A percentile compares a stretch with the other conserved stretches of the same genome.
Conservation (phyloP, 2,329 filamentous ascomycete genomes). For the Fusarium decemcellulare region DNA sequence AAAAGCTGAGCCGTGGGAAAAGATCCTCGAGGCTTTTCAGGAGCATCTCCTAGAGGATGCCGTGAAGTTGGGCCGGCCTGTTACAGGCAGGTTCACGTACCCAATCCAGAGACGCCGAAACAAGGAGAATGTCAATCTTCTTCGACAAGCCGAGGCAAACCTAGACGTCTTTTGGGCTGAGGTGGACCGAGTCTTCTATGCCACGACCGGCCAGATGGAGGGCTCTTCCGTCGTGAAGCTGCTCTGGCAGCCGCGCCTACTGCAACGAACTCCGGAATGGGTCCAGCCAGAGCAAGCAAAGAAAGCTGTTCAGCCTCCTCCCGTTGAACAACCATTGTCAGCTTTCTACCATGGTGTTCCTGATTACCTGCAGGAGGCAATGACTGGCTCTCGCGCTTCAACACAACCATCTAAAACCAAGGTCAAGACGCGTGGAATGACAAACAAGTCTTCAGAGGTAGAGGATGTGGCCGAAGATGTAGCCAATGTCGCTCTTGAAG, state of each 20-base stretch:
- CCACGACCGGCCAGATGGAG: too few species aligned
- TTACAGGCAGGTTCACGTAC: too few species aligned
- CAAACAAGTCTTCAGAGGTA: background rate
- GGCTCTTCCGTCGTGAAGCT: slow-evolving; percentile 28
- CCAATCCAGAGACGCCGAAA: too few species aligned
- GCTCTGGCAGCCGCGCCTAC: slow-evolving; percentile 50
- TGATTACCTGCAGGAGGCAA: background rate
- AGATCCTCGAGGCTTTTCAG: too few species aligned
- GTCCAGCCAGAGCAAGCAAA: slow-evolving; percentile 49
- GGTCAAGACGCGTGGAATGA: slow-evolving; percentile 33
- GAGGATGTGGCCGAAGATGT: background rate
- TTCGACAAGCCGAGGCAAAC: too few species aligned
- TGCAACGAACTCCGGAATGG: slow-evolving; percentile 67
- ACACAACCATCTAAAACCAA: slow-evolving; percentile 32
- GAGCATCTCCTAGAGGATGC: too few species aligned
- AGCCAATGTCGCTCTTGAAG: background rate
- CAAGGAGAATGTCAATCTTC: too few species aligned
- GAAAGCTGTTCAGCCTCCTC: background rate
- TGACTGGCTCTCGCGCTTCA: background rate
- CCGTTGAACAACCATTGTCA: slow-evolving; percentile 42
- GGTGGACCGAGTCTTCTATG: too few species aligned
- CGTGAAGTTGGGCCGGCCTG: too few species aligned
- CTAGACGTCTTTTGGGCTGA: too few species aligned
- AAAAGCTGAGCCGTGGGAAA: too few species aligned
- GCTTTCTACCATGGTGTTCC: slow-evolving; percentile 31